phyloP scores from a whole-genome alignment of 257 asterid species.

The Solanum sparsipilum region DNA sequence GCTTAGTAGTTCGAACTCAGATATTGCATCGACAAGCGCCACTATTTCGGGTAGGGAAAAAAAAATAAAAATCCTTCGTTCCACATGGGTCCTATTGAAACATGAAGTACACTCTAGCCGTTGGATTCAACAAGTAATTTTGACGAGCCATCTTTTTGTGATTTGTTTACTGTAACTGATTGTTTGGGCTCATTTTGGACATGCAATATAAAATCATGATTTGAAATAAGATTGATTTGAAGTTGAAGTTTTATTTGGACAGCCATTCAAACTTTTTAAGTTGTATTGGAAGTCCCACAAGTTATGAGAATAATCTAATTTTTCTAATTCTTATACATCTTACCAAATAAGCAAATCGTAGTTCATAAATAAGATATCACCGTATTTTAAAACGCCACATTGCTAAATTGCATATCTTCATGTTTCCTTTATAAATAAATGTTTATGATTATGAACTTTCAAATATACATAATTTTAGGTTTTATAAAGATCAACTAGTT shows the following conservation, averaged over 20 bases:
- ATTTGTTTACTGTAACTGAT: background rate
- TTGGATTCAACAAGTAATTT: background rate
- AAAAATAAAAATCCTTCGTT: background rate
- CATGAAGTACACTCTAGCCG: background rate
- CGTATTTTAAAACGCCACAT: background rate
- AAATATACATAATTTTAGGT: background rate
- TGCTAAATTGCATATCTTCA: background rate
- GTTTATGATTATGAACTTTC: background rate
- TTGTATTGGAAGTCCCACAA: no score
- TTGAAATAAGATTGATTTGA: background rate
- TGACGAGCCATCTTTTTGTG: background rate
- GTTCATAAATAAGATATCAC: background rate
- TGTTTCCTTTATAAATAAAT: background rate
- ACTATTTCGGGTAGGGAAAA: background rate
- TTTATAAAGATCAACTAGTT: background rate
- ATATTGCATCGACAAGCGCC: background rate
- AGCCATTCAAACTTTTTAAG: background rate
- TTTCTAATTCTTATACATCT: background rate
- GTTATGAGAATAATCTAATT: background rate
- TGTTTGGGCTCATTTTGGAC: background rate
- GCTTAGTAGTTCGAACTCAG: background rate
- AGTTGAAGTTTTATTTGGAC: background rate
- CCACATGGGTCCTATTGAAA: background rate
- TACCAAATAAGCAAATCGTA: background rate
- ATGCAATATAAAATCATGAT: background rate